Base-by-base conservation (phyloP, 176 grass and related monocot genomes). In the Sorghum bicolor region DNA sequence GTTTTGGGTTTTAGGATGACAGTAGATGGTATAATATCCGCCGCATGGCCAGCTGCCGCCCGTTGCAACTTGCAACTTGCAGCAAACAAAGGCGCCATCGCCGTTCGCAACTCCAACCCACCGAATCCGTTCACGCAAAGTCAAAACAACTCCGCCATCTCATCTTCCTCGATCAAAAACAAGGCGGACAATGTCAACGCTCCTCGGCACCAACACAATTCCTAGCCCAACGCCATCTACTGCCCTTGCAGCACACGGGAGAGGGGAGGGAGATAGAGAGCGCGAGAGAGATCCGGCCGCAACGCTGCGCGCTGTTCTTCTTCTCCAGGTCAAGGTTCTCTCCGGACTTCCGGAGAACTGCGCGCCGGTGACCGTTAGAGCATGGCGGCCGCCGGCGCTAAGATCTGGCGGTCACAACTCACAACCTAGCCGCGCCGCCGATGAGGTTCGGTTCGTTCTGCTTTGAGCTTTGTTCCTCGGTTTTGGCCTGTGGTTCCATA, bases 401-500 rank as follows among this genome's bases (percentile, higher is more conserved):
- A 88, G 77, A 71, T 92, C 80, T 78, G 85, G 81, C 29, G 11
- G 65, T 20, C 22, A 36, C 3, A 6, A 31, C 24, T 37, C 36
- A 10, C 11, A 15, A 32, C 19, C 11, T 28, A 5, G 26, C 12
- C 43, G 64, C 78, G 6, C 63, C 64, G 6, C 37, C 31, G 14
- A 55, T 1, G 12, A 68, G 78, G 65, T 53, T 67, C 60, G 33
- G 33, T 34, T 34, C 33, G 30, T 8, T 67, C 31, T 8, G 19
- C 43, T 44, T 44, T 17, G 24, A 61, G 57, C 57, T 60, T 61
- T 61, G 57, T 33, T 73, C 28, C 40, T 52, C 55, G 5, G 29
- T 50, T 67, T 66, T 67, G 17, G 62, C 61, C 43, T 45, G 17
- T 34, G 28, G 19, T 15, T 71, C 38, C 68, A 43, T 71, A 2